Base-by-base conservation (phyloP, 1,284 basidiomycete species). In the Leccinum laetum region DNA sequence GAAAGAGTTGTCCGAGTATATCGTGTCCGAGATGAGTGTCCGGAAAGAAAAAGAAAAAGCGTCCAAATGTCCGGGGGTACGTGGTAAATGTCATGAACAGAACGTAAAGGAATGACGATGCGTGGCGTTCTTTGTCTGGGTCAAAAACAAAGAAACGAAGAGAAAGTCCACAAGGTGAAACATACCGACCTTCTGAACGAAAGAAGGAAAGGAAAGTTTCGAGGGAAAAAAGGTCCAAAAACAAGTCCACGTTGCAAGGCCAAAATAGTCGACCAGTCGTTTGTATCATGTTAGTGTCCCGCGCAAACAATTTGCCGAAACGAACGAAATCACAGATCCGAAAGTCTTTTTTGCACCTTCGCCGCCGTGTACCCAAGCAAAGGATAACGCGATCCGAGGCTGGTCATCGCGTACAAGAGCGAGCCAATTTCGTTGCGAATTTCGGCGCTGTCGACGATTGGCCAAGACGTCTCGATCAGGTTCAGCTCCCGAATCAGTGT, bases 401-500 rank as follows among this genome's bases (percentile, higher is more conserved):
- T 84, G 65, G 81, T 86, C 83, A 92, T 84, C 61, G 86, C 87
- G 68, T 84, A 86, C 39, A 90, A 79, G 61, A 92, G 75, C 11
- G 84, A 80, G 49, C 80, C 82, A 46, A 91, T 82, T 66, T 91
- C 89, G 68, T 80, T 83, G 67, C 87, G 84, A 62, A 87, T 74
- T 64, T 87, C 85, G 62, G 81, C 79, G 60, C 81, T 83, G 72
- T 82, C 84, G 69, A 85, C 78, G 52, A 84, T 80, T 39, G 84
- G 84, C 88, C 87, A 90, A 29, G 84, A 80, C 26, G 82, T 75
- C 71, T 87, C 86, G 66, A 86, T 78, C 67, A 83, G 77, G 65
- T 84, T 81, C 26, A 90, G 80, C 73, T 92, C 88, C 58, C 84
- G 82, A 64, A 88, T 82, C 63, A 92, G 77, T 11, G 86, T 84